Evolutionary conservation across 2,329 filamentous ascomycete species (phyloP).

Genomic region (Cyanodermella asteris): DNA sequence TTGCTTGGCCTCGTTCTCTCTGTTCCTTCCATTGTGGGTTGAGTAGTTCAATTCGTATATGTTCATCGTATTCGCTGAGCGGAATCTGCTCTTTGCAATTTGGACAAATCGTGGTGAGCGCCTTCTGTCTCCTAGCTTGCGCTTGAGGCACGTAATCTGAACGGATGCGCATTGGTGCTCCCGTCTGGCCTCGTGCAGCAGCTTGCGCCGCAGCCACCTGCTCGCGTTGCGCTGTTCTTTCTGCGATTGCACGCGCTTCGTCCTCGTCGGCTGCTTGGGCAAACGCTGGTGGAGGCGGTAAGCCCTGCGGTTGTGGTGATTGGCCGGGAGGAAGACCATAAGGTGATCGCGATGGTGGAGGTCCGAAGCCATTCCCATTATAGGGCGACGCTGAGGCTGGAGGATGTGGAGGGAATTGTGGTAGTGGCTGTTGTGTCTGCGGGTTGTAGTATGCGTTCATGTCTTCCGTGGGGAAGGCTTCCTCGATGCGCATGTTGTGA

Average conservation of each 20-base stretch:
- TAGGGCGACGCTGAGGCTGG: constrained; percentile 13
- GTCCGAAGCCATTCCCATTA: constrained; percentile 9
- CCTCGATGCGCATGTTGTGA: constrained; percentile 62
- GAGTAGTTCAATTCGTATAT: constrained; percentile 85
- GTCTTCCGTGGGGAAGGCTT: constrained; percentile 69
- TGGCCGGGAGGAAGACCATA: constrained; percentile 13
- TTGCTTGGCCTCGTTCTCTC: constrained; percentile 66
- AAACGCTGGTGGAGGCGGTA: constrained; percentile 11
- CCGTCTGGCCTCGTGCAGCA: constrained; percentile 38
- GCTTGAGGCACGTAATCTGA: constrained; percentile 81
- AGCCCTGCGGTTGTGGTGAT: constrained; percentile 11
- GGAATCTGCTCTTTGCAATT: constrained; percentile 86
- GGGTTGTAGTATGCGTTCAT: constrained; percentile 29
- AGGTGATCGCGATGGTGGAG: too few relatives aligned
- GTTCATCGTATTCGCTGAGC: constrained; percentile 66
- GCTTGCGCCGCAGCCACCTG: constrained; percentile 57
- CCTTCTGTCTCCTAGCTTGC: constrained; percentile 46
- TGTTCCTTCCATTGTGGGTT: constrained; percentile 94
- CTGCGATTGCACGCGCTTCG: constrained; percentile 40
- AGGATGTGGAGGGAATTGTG: constrained; percentile 9
- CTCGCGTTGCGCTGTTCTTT: constrained; percentile 29
- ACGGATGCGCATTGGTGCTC: constrained; percentile 61
- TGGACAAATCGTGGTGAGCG: constrained; percentile 57
- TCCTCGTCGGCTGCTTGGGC: constrained; percentile 31
- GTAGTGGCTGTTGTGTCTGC: constrained; percentile 14